A percentile compares a stretch with the other conserved stretches of the same genome.
These are phyloP conservation scores for Podaxis sp. DNA, from an alignment of 768 basidiomycete species.

Conservation along the genomic window DNA sequence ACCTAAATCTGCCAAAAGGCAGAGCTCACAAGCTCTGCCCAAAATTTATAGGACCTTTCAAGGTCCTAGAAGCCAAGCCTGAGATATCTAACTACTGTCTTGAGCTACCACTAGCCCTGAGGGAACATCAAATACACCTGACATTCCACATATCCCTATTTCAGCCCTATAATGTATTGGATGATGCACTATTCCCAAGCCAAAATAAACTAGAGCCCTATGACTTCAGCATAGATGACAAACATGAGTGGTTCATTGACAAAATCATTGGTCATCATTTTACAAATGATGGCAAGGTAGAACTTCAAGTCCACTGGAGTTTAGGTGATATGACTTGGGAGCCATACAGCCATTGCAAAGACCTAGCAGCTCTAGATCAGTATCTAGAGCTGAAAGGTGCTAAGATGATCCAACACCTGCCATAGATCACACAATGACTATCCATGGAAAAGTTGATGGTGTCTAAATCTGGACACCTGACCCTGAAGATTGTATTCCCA, in stretches of 20 bases:
- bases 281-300: too few species aligned
- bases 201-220: constrained; percentile 28
- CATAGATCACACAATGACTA: too few species aligned
- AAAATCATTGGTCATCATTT: constrained; percentile 27
- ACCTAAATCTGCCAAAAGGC: constrained; percentile 27
- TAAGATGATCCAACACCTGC: background rate
- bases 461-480: too few species aligned
- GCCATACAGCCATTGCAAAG: constrained; percentile 22
- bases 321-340: constrained; percentile 36
- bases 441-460: too few species aligned
- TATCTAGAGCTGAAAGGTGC: constrained; percentile 30
- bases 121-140: constrained; percentile 3
- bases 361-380: constrained; percentile 28
- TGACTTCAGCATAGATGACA: constrained; percentile 32
- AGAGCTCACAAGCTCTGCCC: constrained; percentile 34
- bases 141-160: constrained; percentile 36
- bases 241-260: constrained; percentile 39
- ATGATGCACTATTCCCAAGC: constrained; percentile 35
- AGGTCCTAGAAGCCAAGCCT: constrained; percentile 20
- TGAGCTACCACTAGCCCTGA: constrained; percentile 19
- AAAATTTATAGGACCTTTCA: constrained; percentile 39
- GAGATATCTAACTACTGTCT: constrained; percentile 30
- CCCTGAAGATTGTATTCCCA: too few species aligned
- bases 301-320: constrained; percentile 31
- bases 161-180: constrained; percentile 24